Percentiles rank a stretch among this genome's conserved stretches.
Evolutionary conservation across 768 basidiomycete genomes (phyloP).

Genomic region (Fistulinella prunicolor): DNA sequence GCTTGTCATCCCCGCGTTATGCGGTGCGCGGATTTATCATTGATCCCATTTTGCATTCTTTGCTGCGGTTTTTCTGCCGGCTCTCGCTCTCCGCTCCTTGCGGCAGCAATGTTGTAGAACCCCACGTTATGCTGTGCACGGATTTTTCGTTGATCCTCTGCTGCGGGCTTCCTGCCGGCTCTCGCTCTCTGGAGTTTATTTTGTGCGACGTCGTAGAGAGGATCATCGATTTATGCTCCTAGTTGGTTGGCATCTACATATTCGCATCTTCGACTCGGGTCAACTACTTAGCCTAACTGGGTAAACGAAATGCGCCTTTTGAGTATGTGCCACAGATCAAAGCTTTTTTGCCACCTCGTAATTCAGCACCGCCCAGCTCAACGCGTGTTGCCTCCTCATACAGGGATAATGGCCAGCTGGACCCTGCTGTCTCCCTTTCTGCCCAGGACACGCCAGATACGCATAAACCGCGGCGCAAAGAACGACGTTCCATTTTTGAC

Average conservation of each 20-base stretch:
- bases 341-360: constrained; percentile 6
- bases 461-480: neutral
- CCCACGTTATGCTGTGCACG: neutral
- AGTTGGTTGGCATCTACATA: too few relatives aligned
- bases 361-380: neutral
- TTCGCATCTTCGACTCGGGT: neutral
- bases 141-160: neutral
- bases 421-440: neutral
- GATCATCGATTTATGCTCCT: neutral
- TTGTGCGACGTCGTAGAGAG: neutral
- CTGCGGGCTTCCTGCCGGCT: neutral
- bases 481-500: neutral
- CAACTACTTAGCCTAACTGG: constrained; percentile 1
- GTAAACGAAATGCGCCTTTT: neutral
- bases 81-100: neutral
- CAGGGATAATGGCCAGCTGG: neutral
- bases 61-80: neutral
- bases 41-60: neutral
- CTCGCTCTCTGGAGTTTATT: neutral
- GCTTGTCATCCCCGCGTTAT: neutral
- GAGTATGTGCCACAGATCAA: neutral
- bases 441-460: neutral
- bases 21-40: neutral
- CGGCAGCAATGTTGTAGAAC: too few relatives aligned
- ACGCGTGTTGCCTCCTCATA: neutral